phyloP scores from a whole-genome alignment of 1,284 basidiomycete genomes.

The Lentinus polychrous region DNA sequence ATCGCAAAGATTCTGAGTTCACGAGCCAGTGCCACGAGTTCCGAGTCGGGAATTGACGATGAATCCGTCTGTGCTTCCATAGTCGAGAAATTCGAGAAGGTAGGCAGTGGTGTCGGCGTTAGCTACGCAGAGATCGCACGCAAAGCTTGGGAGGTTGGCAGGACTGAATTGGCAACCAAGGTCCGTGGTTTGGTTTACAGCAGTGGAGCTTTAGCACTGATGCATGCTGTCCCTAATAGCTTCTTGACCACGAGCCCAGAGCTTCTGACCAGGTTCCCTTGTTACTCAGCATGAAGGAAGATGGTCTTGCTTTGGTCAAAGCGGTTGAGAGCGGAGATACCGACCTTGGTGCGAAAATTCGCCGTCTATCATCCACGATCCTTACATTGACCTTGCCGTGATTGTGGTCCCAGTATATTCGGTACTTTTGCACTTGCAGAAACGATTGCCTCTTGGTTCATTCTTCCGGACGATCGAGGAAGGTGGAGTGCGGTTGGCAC shows the following conservation, averaged over 20 bases:
- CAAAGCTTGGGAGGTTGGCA: constrained; percentile 89
- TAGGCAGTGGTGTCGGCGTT: constrained; percentile 60
- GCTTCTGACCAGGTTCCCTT: constrained; percentile 94
- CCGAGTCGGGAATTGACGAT: constrained; percentile 56
- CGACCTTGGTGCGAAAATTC: constrained; percentile 66
- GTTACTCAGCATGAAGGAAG: constrained; percentile 91
- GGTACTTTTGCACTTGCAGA: constrained; percentile 81
- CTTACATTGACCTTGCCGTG: neutral
- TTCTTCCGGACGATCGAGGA: constrained; percentile 96
- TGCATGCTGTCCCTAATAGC: constrained; percentile 32
- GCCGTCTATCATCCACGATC: constrained; percentile 2
- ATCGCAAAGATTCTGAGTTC: constrained; percentile 82
- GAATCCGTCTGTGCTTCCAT: constrained; percentile 77
- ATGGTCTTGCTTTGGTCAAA: constrained; percentile 81
- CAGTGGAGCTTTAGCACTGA: neutral
- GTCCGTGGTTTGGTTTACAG: constrained; percentile 31
- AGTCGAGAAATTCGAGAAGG: constrained; percentile 78
- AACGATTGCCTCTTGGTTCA: constrained; percentile 78
- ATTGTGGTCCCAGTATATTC: constrained; percentile 63
- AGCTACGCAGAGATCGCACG: constrained; percentile 95
- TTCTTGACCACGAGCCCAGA: constrained; percentile 87
- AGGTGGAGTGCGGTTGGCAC: constrained; percentile 65
- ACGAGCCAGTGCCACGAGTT: constrained; percentile 46
- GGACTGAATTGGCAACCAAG: constrained; percentile 83
- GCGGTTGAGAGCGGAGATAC: constrained; percentile 95